phyloP scores from a whole-genome alignment of 1,284 basidiomycete genomes.

The Naganishia albida region DNA sequence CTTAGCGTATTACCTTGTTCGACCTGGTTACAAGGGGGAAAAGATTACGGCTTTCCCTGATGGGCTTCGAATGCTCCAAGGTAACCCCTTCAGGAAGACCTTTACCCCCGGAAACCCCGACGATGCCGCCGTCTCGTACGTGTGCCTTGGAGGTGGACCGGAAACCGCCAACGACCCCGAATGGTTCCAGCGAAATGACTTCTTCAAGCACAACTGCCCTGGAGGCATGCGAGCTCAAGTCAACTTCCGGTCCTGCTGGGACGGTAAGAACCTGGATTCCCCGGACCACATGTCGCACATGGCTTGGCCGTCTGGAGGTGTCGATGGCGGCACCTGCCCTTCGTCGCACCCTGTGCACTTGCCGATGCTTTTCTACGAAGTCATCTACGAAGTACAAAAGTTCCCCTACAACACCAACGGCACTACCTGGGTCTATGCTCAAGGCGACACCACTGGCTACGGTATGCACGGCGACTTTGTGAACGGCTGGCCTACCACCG shows the following conservation, averaged over 20 bases:
- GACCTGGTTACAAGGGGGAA: conserved; percentile 39
- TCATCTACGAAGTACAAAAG: conserved; percentile 38
- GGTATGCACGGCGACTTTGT: conserved; percentile 54
- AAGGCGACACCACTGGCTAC: conserved; percentile 51
- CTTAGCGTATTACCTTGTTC: conserved; percentile 50
- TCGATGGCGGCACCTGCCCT: conserved; percentile 55
- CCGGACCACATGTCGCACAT: conserved; percentile 54
- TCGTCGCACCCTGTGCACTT: conserved; percentile 33
- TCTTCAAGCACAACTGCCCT: conserved; percentile 51
- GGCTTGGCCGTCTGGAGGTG: conserved; percentile 54
- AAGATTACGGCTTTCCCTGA: conserved; percentile 53
- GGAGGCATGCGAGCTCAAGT: conserved; percentile 54
- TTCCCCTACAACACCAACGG: conserved; percentile 20
- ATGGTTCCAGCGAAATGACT: conserved; percentile 45
- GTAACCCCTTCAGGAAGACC: conserved; percentile 47
- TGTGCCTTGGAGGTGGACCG: conserved; percentile 47
- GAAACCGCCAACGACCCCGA: conserved; percentile 34
- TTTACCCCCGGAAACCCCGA: conserved; percentile 40
- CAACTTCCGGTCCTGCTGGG: conserved; percentile 53
- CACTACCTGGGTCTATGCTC: conserved; percentile 43
- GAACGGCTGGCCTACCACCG: conserved; percentile 49
- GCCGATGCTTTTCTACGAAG: conserved; percentile 54
- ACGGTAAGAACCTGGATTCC: conserved; percentile 55
- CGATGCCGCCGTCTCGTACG: conserved; percentile 51
- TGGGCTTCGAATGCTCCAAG: conserved; percentile 55